Evolutionary conservation across 768 basidiomycete species (phyloP).

Genomic region (Podaxis pistillaris): DNA sequence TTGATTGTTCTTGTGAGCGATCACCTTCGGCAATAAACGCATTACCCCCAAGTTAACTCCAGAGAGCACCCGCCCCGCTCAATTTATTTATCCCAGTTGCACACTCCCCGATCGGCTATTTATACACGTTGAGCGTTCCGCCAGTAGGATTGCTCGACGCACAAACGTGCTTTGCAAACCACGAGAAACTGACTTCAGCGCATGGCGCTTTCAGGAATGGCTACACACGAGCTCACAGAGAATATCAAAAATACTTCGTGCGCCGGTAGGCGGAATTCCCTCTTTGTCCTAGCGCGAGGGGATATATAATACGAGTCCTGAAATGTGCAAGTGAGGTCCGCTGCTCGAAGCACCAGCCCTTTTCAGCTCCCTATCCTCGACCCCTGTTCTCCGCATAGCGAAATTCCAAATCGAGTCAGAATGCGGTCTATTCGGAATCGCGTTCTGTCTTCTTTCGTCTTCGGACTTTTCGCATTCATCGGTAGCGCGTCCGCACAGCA

Average conservation of each 20-base stretch:
- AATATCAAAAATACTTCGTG: background rate
- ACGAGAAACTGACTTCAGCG: background rate
- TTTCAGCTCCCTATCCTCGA: background rate
- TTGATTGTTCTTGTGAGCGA: no score
- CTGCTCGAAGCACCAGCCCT: background rate
- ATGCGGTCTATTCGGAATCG: background rate
- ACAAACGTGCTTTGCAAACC: background rate
- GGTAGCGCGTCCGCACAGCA: constrained; percentile 28
- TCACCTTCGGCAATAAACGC: no score
- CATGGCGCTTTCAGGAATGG: background rate
- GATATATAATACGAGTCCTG: background rate
- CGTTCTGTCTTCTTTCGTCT: background rate
- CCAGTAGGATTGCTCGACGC: background rate
- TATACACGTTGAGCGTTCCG: background rate
- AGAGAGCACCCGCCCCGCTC: background rate
- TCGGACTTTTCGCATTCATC: background rate
- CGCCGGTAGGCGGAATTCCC: background rate
- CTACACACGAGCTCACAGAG: background rate
- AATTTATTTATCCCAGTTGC: background rate
- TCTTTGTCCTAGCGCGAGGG: background rate
- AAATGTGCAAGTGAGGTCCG: background rate
- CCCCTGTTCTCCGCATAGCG: background rate
- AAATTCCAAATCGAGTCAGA: background rate
- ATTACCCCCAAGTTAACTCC: background rate
- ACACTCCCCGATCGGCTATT: background rate